Percentiles rank a stretch among this genome's conserved stretches.
These are phyloP conservation scores for Candida ovalis DNA, from an alignment of 805 yeast genomes.

Conservation along the genomic window DNA sequence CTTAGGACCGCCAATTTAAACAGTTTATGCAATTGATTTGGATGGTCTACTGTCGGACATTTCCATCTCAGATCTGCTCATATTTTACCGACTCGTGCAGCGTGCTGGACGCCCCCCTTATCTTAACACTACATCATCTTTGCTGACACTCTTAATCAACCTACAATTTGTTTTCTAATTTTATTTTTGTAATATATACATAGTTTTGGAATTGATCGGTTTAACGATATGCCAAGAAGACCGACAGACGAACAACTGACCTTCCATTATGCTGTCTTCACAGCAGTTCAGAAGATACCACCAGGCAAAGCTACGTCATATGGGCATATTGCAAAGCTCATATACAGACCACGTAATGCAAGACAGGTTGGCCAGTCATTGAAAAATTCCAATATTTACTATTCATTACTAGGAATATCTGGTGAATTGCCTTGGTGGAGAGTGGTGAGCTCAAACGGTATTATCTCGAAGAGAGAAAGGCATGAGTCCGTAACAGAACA, in stretches of 20 bases:
- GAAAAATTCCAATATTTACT: conserved; percentile 43
- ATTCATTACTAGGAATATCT: conserved; percentile 18
- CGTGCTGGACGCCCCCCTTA: no score
- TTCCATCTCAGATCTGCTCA: no score
- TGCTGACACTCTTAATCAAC: no score
- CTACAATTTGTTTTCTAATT: no score
- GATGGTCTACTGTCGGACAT: no score
- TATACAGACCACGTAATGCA: conserved; percentile 60
- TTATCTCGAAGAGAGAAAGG: conserved; percentile 49
- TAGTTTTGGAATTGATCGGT: not conserved
- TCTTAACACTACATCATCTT: no score
- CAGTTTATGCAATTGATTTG: no score
- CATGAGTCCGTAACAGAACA: conserved; percentile 44
- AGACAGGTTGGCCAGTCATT: conserved; percentile 73
- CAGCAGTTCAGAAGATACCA: conserved; percentile 52
- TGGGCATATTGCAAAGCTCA: conserved; percentile 66
- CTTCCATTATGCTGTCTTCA: conserved; percentile 61
- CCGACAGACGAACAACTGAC: conserved; percentile 22
- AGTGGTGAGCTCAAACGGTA: conserved; percentile 61
- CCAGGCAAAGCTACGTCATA: conserved; percentile 64
- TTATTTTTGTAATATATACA: not conserved
- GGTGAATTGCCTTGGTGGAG: conserved; percentile 77
- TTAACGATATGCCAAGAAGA: conserved; percentile 40
- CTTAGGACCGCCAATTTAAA: no score
- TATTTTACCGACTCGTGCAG: no score